Conservation (phyloP, 2,329 filamentous ascomycete genomes). For the Apiospora arundinis region DNA sequence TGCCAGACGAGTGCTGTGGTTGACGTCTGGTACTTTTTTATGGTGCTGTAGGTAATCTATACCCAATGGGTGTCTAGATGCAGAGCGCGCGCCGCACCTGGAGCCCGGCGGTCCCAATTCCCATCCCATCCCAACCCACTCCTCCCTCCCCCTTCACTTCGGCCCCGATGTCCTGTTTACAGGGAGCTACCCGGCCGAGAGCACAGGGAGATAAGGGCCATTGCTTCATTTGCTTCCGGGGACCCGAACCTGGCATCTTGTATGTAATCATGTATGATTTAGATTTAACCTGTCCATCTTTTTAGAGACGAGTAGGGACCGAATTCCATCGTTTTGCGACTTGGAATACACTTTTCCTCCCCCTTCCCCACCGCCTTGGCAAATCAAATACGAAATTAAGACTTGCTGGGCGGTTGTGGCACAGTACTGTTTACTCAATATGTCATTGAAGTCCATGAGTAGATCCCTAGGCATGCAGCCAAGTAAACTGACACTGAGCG, state of each 20-base stretch:
- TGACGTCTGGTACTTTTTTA: background rate
- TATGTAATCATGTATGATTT: background rate
- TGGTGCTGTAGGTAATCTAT: background rate
- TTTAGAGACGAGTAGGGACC: background rate
- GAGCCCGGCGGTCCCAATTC: constrained; percentile 4
- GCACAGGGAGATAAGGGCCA: background rate
- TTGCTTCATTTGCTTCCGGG: background rate
- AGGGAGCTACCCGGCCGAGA: background rate
- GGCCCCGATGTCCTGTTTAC: background rate
- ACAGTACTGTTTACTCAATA: too few species aligned
- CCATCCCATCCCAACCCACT: background rate
- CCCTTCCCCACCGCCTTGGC: background rate
- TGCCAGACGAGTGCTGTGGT: background rate
- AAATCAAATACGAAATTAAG: background rate
- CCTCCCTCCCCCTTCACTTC: background rate
- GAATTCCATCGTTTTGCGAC: background rate
- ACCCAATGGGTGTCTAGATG: background rate
- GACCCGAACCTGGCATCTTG: background rate
- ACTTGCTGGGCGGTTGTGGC: background rate
- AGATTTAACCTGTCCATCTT: background rate
- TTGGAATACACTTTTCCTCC: background rate
- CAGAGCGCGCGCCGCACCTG: background rate
- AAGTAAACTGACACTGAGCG: background rate
- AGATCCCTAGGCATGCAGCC: background rate
- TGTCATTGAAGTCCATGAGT: too few species aligned